phyloP scores from a whole-genome alignment of 1,284 basidiomycete genomes.

The Singerocomus rubriflavus region DNA sequence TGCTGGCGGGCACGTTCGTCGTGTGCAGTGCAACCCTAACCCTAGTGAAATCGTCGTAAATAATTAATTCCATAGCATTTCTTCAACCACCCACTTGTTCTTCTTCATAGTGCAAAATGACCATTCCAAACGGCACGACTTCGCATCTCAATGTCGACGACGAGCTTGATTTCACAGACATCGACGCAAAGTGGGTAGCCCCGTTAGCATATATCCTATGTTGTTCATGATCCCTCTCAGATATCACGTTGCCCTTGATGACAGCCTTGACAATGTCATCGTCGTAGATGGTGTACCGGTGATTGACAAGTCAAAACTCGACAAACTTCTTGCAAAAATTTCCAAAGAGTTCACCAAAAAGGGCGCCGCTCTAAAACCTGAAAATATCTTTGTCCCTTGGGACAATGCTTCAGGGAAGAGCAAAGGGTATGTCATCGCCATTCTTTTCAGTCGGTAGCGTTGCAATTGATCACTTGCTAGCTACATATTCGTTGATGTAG shows the following conservation, averaged over 20 bases:
- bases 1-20: slow-evolving; percentile 7
- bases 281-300: slow-evolving; percentile 86
- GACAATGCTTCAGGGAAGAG: slow-evolving; percentile 75
- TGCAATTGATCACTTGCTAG: slow-evolving; percentile 39
- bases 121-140: slow-evolving; percentile 27
- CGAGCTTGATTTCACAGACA: slow-evolving; percentile 90
- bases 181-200: slow-evolving; percentile 79
- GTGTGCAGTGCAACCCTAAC: slow-evolving; percentile 2
- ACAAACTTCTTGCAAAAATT: slow-evolving; percentile 76
- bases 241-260: slow-evolving; percentile 77
- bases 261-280: slow-evolving; percentile 83
- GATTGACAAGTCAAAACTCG: slow-evolving; percentile 80
- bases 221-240: slow-evolving; percentile 39
- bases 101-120: slow-evolving; percentile 19
- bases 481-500: slow-evolving; percentile 89
- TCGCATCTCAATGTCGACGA: slow-evolving; percentile 47
- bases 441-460: slow-evolving; percentile 3
- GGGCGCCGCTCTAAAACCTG: slow-evolving; percentile 73
- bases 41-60: background rate
- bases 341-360: slow-evolving; percentile 80
- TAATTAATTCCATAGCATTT: no score
- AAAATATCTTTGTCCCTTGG: slow-evolving; percentile 84
- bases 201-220: slow-evolving; percentile 1
- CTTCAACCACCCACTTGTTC: background rate
- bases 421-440: slow-evolving; percentile 66